A percentile compares a stretch with the other conserved stretches of the same genome.
Conservation (phyloP, 148 eudicot species). For the Rhododendron kiyosumense region DNA sequence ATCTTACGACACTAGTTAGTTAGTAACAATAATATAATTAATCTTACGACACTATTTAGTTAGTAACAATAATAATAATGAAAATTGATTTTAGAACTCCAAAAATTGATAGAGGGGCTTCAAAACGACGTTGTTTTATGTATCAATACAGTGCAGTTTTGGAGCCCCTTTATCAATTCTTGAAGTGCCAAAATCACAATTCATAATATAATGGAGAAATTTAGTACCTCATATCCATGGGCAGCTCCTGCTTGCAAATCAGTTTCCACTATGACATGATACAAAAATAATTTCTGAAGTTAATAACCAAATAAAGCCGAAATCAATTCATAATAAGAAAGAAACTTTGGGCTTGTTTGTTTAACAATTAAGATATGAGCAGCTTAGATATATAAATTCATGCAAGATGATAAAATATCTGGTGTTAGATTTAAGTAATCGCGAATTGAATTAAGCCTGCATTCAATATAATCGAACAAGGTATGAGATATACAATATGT, state of each 20-base stretch:
- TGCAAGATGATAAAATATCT: neutral
- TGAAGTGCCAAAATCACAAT: no score
- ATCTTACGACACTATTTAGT: no score
- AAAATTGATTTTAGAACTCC: no score
- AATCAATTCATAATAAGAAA: no score
- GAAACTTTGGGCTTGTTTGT: neutral
- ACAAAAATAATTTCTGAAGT: no score
- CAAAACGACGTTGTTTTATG: no score
- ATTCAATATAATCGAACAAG: neutral
- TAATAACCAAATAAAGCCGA: no score
- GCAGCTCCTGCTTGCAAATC: constrained; percentile 94
- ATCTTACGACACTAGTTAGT: neutral
- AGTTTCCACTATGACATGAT: constrained; percentile 65
- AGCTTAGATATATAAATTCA: neutral
- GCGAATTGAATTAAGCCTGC: neutral
- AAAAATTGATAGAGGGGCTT: constrained; percentile 8
- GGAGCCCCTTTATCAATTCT: no score
- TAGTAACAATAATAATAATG: neutral
- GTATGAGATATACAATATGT: no score
- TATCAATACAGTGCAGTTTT: no score
- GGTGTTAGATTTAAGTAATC: neutral
- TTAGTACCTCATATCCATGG: constrained; percentile 65
- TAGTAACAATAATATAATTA: no score
- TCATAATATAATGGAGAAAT: neutral
- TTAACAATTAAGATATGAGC: no score